Evolutionary conservation across 176 grass and related monocot genomes (phyloP).

Genomic region (Carex myosuroides): DNA sequence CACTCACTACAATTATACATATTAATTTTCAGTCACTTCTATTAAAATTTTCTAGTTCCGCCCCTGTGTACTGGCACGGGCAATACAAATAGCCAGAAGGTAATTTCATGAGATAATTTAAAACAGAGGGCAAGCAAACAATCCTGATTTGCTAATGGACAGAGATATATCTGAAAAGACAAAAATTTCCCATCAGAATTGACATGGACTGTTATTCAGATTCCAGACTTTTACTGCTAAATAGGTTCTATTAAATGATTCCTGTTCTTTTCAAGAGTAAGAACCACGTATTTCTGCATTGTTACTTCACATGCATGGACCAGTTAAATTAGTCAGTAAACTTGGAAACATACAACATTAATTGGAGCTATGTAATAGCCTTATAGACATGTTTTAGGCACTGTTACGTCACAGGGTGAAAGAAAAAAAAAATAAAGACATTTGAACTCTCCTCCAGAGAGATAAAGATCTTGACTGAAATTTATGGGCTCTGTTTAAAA

Average conservation of each 20-base stretch:
- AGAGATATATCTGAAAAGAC: not conserved
- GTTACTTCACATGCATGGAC: conserved; percentile 4
- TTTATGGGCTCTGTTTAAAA: no score
- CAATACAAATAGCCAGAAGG: no score
- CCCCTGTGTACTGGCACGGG: no score
- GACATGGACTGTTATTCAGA: not conserved
- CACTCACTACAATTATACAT: no score
- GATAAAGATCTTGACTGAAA: no score
- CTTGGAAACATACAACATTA: not conserved
- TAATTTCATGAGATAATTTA: no score
- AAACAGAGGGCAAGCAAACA: not conserved
- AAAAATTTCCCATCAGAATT: not conserved
- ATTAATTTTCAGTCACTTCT: no score
- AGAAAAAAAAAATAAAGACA: no score
- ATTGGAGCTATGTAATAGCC: not conserved
- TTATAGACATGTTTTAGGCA: not conserved
- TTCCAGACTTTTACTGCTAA: no score
- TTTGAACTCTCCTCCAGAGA: no score
- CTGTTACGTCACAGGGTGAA: not conserved
- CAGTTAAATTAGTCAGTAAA: not conserved
- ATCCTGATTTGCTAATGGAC: not conserved
- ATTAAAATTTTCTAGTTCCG: no score
- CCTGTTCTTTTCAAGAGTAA: not conserved
- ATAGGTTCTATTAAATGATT: no score
- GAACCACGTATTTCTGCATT: not conserved